Conservation (phyloP, 2,329 filamentous ascomycete genomes). For the Fusarium sp. region DNA sequence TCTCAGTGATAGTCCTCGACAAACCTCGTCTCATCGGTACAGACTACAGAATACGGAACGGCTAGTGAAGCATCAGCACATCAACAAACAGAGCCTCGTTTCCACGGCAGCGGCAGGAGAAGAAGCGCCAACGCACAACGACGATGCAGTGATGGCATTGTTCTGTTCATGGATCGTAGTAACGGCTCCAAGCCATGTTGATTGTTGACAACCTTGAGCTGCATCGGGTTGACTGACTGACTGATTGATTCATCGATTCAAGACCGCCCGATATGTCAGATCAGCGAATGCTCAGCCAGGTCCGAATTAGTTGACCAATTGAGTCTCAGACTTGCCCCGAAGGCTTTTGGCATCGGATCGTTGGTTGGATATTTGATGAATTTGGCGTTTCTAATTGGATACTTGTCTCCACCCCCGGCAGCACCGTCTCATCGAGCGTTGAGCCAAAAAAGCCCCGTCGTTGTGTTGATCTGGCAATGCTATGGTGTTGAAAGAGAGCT, state of each 20-base stretch:
- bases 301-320: slow-evolving; percentile 17
- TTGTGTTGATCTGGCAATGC: neutral
- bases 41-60: slow-evolving; percentile 7
- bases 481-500: slow-evolving; percentile 18
- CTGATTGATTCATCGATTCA: slow-evolving; percentile 14
- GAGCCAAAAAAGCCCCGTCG: slow-evolving; percentile 1
- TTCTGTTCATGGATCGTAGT: neutral
- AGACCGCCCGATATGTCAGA: slow-evolving; percentile 28
- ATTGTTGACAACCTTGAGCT: slow-evolving; percentile 25
- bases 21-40: neutral
- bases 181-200: slow-evolving; percentile 3
- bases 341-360: slow-evolving; percentile 7
- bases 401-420: slow-evolving; percentile 2
- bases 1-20: slow-evolving; percentile 25
- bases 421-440: slow-evolving; percentile 29
- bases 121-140: slow-evolving; percentile 5
- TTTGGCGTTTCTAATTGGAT: slow-evolving; percentile 18
- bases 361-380: slow-evolving; percentile 26
- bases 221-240: neutral
- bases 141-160: slow-evolving; percentile 3
- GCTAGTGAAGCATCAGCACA: slow-evolving; percentile 6
- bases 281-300: slow-evolving; percentile 25
- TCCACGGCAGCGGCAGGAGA: slow-evolving; percentile 4
- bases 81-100: neutral
- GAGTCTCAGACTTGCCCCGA: neutral